Evolutionary conservation across 192 early-diverging fungal species (phyloP).

Genomic region (Rhizophagus prolifer): DNA sequence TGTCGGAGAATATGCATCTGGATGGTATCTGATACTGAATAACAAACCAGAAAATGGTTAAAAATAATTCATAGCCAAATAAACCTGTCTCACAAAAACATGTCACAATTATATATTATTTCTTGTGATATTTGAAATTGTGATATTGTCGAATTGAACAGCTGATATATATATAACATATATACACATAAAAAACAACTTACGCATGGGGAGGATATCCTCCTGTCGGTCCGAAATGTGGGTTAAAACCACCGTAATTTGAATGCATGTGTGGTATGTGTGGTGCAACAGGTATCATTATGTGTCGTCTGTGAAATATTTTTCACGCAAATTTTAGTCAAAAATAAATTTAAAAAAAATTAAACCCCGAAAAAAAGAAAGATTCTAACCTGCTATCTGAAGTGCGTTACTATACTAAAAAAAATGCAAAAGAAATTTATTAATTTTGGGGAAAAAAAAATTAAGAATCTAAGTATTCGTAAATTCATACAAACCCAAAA

Average conservation of each 20-base stretch:
- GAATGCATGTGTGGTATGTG: constrained; percentile 27
- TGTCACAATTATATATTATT: background rate
- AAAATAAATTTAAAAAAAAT: background rate
- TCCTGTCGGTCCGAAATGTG: constrained; percentile 12
- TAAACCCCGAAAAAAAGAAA: too few relatives aligned
- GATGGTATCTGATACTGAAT: constrained; percentile 18
- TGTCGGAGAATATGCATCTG: constrained; percentile 13
- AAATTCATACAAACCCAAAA: background rate
- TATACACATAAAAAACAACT: background rate
- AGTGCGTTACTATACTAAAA: too few relatives aligned
- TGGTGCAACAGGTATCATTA: constrained; percentile 16
- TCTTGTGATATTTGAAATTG: background rate
- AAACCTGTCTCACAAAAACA: background rate
- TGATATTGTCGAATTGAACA: background rate
- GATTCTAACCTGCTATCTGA: too few relatives aligned
- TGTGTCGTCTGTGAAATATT: background rate
- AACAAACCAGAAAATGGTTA: constrained; percentile 1
- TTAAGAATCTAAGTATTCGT: too few relatives aligned
- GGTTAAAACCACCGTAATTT: constrained; percentile 6
- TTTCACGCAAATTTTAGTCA: background rate
- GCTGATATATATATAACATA: background rate
- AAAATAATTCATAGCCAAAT: background rate
- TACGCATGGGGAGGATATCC: constrained; percentile 14
- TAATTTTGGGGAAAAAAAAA: too few relatives aligned
- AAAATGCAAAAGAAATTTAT: too few relatives aligned